phyloP scores from a whole-genome alignment of 495 filamentous ascomycete species.

The Neurospora sublineolata region DNA sequence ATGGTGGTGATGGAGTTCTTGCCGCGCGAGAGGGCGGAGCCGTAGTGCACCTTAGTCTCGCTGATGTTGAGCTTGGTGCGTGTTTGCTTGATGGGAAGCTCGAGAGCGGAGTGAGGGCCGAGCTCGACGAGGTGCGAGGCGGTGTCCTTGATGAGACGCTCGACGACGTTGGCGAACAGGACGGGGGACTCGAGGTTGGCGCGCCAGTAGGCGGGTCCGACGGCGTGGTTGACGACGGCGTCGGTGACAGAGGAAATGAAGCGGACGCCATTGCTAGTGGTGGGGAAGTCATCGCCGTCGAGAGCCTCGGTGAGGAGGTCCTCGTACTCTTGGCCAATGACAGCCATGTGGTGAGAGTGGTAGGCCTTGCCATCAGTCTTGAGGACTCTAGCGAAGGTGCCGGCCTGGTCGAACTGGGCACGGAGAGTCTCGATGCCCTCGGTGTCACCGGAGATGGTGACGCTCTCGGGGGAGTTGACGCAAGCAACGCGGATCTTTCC shows the following conservation, averaged over 20 bases:
- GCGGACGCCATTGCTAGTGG: constrained; percentile 13
- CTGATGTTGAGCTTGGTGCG: constrained; percentile 13
- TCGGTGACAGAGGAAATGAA: constrained; percentile 25
- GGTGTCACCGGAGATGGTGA: constrained; percentile 32
- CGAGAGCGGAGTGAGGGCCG: constrained; percentile 47
- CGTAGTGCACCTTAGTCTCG: constrained; percentile 10
- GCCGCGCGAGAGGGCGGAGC: constrained; percentile 17
- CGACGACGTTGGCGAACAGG: constrained; percentile 28
- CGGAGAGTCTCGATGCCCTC: constrained; percentile 24
- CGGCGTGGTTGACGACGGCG: constrained; percentile 14
- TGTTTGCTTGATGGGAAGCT: constrained; percentile 38
- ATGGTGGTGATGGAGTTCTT: constrained; percentile 13
- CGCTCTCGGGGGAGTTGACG: constrained; percentile 35
- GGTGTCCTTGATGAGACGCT: constrained; percentile 2
- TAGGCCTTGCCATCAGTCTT: constrained; percentile 28
- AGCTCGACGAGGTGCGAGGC: constrained; percentile 36
- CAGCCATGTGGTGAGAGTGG: constrained; percentile 30
- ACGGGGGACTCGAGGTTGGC: constrained; percentile 37
- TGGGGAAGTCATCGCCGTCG: constrained; percentile 22
- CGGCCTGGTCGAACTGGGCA: constrained; percentile 17
- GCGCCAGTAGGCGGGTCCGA: constrained; percentile 28
- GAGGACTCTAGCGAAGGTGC: constrained; percentile 35
- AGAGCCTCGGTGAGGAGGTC: constrained; percentile 7
- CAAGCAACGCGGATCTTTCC: constrained; percentile 27
- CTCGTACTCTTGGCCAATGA: constrained; percentile 28